These are phyloP conservation scores for Talaromyces sp. DNA, from an alignment of 2,329 filamentous ascomycete genomes.

Conservation along the genomic window DNA sequence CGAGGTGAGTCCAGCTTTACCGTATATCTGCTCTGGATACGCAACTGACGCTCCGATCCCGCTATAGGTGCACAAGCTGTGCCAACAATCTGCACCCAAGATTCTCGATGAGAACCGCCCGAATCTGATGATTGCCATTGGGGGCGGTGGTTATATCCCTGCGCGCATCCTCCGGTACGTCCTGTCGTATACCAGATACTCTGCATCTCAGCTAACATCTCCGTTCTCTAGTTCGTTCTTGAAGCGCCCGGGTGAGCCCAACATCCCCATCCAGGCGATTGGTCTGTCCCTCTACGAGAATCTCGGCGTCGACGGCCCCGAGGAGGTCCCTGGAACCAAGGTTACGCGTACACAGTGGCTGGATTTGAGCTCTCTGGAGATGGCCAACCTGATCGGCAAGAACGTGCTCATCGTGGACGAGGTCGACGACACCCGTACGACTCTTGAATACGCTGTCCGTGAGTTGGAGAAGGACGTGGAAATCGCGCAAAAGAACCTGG, in stretches of 20 bases:
- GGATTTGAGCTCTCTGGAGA: slow-evolving; percentile 78
- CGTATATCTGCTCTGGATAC: background rate
- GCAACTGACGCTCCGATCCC: background rate
- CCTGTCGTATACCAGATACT: background rate
- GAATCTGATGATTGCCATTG: slow-evolving; percentile 97
- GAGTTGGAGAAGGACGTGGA: slow-evolving; percentile 95
- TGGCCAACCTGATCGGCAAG: slow-evolving; percentile 86
- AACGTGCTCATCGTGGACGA: slow-evolving; percentile 90
- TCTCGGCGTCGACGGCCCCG: slow-evolving; percentile 57
- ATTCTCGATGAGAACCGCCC: slow-evolving; percentile 85
- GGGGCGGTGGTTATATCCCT: slow-evolving; percentile 93
- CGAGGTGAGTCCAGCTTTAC: slow-evolving; percentile 56
- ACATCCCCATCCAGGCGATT: slow-evolving; percentile 99
- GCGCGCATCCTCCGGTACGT: slow-evolving; percentile 81
- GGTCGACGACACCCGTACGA: slow-evolving; percentile 92
- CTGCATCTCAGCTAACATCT: background rate
- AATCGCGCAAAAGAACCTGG: slow-evolving; percentile 67
- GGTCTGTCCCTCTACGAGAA: slow-evolving; percentile 94
- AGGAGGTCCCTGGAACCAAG: slow-evolving; percentile 82
- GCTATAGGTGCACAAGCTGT: slow-evolving; percentile 90
- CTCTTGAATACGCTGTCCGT: slow-evolving; percentile 86
- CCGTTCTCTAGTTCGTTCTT: slow-evolving; percentile 66
- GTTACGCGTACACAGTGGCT: slow-evolving; percentile 98
- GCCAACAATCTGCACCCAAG: slow-evolving; percentile 73
- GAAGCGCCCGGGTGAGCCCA: slow-evolving; percentile 77